Evolutionary conservation across 495 filamentous ascomycete genomes (phyloP), one percentile per base, ranked within the genome.

Genomic region (Entonaema liquescens): DNA sequence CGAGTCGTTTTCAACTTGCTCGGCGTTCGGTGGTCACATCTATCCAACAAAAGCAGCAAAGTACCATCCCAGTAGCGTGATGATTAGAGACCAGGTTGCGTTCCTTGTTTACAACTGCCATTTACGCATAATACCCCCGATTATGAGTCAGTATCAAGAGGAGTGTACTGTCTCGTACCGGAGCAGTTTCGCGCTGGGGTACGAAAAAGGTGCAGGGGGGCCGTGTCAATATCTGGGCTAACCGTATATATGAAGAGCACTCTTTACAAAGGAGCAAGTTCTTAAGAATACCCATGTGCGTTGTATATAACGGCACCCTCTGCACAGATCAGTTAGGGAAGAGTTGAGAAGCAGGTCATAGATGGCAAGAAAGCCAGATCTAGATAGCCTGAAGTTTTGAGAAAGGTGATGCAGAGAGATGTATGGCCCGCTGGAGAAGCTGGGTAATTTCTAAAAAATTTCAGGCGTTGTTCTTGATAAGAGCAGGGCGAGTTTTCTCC

Each of bases 41-140:
- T 67, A 62, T 68, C 42, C 49, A 53, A 42, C 56, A 68, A 59
- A 65, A 68, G 61, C 60, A 65, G 40, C 70, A 65, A 54, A 65
- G 50, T 53, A 44, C 42, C 17, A 50, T 65, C 53, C 26, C 53
- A 62, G 55, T 60, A 58, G 13, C 49, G 49, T 72, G 28, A 65
- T 49, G 60, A 65, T 54, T 28, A 25, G 65, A 55, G 50, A 65
- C 50, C 23, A 53, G 50, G 56, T 57, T 58, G 69, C 59, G 36
- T 64, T 63, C 29, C 44, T 62, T 40, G 44, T 56, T 67, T 68
- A 56, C 60, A 44, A 33, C 42, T 21, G n/a, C 33, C 56, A 25
- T 64, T 68, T 56, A 62, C 40, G 42, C 56, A 62, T 12, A 68
- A 72, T 68, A 67, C 60, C 65, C 70, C 56, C 49, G 52, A 44